Percentiles rank a stretch among this genome's conserved stretches.
These are phyloP conservation scores for Endogone sp. DNA, from an alignment of 192 early-diverging fungal genomes.

Conservation along the genomic window DNA sequence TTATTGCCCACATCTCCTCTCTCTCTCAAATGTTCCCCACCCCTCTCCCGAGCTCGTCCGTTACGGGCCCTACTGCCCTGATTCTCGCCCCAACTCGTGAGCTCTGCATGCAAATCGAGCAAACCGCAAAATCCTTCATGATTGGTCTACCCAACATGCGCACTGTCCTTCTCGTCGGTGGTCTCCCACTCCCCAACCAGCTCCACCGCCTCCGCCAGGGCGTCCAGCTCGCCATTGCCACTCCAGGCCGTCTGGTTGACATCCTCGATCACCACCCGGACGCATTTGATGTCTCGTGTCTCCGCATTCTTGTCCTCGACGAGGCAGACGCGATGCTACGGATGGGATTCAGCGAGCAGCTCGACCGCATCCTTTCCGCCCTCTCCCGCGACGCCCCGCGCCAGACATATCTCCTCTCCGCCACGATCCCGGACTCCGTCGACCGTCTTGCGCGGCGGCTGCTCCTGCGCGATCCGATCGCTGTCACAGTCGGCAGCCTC, in stretches of 20 bases:
- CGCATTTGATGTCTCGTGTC: slow-evolving; percentile 29
- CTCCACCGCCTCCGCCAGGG: slow-evolving; percentile 47
- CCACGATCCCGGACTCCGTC: slow-evolving; percentile 20
- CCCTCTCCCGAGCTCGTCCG: slow-evolving; percentile 2
- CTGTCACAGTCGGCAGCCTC: slow-evolving; percentile 23
- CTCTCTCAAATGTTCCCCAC: slow-evolving; percentile 17
- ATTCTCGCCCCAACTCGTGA: slow-evolving; percentile 51
- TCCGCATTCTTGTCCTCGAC: slow-evolving; percentile 47
- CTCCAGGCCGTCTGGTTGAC: slow-evolving; percentile 52
- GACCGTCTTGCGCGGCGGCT: slow-evolving; percentile 12
- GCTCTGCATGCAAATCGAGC: slow-evolving; percentile 46
- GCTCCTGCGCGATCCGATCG: slow-evolving; percentile 29
- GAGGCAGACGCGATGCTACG: slow-evolving; percentile 58
- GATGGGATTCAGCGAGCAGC: slow-evolving; percentile 46
- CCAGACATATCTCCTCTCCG: slow-evolving; percentile 39
- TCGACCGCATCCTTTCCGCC: slow-evolving; percentile 39
- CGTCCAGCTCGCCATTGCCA: slow-evolving; percentile 50
- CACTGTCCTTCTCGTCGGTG: slow-evolving; percentile 52
- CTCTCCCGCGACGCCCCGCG: slow-evolving; percentile 24
- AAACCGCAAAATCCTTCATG: slow-evolving; percentile 29
- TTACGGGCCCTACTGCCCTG: slow-evolving; percentile 34
- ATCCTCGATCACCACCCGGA: slow-evolving; percentile 28
- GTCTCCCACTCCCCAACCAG: slow-evolving; percentile 49
- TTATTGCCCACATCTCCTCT: slow-evolving; percentile 30
- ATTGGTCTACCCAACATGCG: slow-evolving; percentile 42